Base-by-base conservation (phyloP, 2,329 filamentous ascomycete species). In the Pseudopithomyces maydicus region DNA sequence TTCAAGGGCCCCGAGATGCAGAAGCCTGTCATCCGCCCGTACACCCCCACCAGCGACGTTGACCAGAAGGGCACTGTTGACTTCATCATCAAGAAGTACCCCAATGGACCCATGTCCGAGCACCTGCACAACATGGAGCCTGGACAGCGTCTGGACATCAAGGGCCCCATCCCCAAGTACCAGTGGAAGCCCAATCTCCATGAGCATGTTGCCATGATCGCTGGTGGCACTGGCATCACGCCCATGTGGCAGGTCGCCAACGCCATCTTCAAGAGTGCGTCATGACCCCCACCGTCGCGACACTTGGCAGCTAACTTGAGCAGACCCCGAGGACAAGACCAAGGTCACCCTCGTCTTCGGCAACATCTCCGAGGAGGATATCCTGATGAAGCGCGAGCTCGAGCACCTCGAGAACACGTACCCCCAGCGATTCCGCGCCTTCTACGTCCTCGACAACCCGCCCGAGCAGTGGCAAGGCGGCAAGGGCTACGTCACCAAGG, bases 191-290 rank as follows among this genome's bases (percentile, higher is more conserved):
- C 88, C 66, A 98, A 98, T 85, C 97, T 97, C 86, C 93, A 97
- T 39, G 82, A 91, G 59, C 92, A 98, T 82, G 87, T 96, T 69
- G 89, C 86, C 38, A 83, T 94, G 64, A 85, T 99, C 62, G 92
- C 94, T n/a, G 95, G 95, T 69, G 95, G 95, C 64, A 97, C 95
- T 7, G 95, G 95, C 59, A 96, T 99, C 77, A 95, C 95, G 11
- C 95, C 95, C 67, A 97, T 98, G 94, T 98, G 91, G 84, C 95
- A 99, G 83, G 88, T 99, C 44, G 83, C 87, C 64, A 91, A 91
- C 61, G 85, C 88, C 73, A 97, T 99, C 80, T 96, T 98, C 88
- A 91, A 89, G 79, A 96, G 97, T 48, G 19, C 32, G 45, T 38
- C 33, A 10, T 4, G n/a, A 6, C n/a, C n/a, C 38, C 19, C 15